A percentile compares a stretch with the other conserved stretches of the same genome.
These are phyloP conservation scores for Cercospora sp. DNA, from an alignment of 2,329 filamentous ascomycete species.

Conservation along the genomic window DNA sequence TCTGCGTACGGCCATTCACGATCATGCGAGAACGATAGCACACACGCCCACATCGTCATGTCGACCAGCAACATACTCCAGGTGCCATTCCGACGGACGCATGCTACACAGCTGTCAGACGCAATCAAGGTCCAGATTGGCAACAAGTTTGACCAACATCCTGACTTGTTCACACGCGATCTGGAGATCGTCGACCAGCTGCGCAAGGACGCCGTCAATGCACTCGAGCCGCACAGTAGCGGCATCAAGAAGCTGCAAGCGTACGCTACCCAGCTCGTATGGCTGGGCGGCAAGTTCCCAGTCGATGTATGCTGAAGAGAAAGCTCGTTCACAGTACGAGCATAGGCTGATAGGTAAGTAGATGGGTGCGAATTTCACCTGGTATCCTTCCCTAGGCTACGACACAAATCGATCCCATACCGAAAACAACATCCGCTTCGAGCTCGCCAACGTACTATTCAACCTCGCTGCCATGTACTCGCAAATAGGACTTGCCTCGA, in stretches of 20 bases:
- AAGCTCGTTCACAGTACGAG: constrained; percentile 8
- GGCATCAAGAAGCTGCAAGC: constrained; percentile 84
- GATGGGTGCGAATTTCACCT: constrained; percentile 93
- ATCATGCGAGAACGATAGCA: constrained; percentile 5
- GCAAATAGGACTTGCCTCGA: constrained; percentile 80
- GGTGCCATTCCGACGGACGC: constrained; percentile 85
- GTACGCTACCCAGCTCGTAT: constrained; percentile 90
- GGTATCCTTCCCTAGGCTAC: constrained; percentile 92
- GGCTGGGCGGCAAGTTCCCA: constrained; percentile 93
- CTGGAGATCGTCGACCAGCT: constrained; percentile 82
- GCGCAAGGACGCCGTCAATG: constrained; percentile 81
- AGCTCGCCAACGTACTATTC: constrained; percentile 88
- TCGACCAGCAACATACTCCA: constrained; percentile 63
- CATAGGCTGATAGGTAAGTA: constrained; percentile 41
- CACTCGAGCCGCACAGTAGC: constrained; percentile 82
- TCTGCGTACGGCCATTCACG: background rate
- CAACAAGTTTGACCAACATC: constrained; percentile 97
- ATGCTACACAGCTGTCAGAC: constrained; percentile 72
- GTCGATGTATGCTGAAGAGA: constrained; percentile 68
- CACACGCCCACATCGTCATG: constrained; percentile 22
- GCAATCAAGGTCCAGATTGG: constrained; percentile 95
- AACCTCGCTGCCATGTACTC: constrained; percentile 93
- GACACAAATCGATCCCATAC: constrained; percentile 32
- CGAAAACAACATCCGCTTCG: constrained; percentile 70
- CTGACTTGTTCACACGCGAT: constrained; percentile 92